Conservation (phyloP, 345 rosid genomes). For the Camelina neglecta region DNA sequence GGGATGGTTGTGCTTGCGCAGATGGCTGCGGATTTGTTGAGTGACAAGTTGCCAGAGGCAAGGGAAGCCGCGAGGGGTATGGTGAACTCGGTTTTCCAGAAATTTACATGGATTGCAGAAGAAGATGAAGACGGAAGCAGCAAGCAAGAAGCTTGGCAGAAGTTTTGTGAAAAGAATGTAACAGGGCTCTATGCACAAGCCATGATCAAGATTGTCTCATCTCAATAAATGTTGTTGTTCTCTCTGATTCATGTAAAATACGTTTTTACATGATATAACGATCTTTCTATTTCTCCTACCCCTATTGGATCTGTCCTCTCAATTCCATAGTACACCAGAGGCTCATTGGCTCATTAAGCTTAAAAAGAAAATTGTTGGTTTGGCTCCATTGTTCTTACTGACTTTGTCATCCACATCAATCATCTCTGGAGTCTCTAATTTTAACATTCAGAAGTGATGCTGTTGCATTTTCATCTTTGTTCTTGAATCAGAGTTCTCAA, state of each 20-base stretch:
- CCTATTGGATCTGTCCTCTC: too few relatives aligned
- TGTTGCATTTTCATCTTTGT: conserved; percentile 19
- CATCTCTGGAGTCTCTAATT: conserved; percentile 6
- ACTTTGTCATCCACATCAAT: not conserved
- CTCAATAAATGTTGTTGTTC: too few relatives aligned
- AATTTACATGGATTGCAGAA: conserved; percentile 54
- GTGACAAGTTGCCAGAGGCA: conserved; percentile 85
- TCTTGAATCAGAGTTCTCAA: conserved; percentile 56
- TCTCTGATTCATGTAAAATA: too few relatives aligned
- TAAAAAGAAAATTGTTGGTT: not conserved
- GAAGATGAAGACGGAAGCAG: conserved; percentile 56
- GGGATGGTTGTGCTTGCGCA: conserved; percentile 61
- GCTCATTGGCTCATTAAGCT: conserved; percentile 5
- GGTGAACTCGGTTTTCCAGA: conserved; percentile 50
- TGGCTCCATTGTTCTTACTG: not conserved
- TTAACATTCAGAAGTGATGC: conserved; percentile 8
- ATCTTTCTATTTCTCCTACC: too few relatives aligned
- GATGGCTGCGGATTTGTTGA: conserved; percentile 68
- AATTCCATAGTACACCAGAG: too few relatives aligned
- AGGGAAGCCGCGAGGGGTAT: conserved; percentile 83
- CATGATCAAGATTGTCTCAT: too few relatives aligned
- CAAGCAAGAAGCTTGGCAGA: conserved; percentile 73
- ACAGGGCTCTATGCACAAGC: conserved; percentile 63
- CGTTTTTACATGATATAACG: too few relatives aligned
- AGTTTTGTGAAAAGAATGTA: conserved; percentile 70